Evolutionary conservation across 495 filamentous ascomycete species (phyloP), one percentile per base, ranked within the genome.

Genomic region (Cetradonia linearis): DNA sequence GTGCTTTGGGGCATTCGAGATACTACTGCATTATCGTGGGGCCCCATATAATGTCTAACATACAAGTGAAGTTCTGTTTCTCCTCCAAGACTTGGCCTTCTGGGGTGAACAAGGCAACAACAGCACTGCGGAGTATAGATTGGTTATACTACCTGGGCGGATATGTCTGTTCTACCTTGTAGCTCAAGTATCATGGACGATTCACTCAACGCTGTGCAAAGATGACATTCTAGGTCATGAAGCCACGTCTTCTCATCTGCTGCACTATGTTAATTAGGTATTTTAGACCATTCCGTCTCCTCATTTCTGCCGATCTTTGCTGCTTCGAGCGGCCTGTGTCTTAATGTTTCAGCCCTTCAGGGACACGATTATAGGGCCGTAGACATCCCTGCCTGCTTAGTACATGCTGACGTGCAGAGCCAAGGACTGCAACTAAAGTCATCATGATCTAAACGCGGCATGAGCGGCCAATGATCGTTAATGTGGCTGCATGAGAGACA

Each of bases 321-420:
- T 54, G 31, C 31, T 36, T 54, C 14, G n/a, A 36, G 50, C 10
- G 23, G 50, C 16, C 33, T 54, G 34, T 53, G 28, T 53, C 30
- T 54, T 36, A 54, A 31, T 34, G 50, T 54, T 54, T 54, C 50
- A 54, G 50, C 50, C 28, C 50, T 50, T 59, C 56, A 38, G 42
- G 30, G 33, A 38, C 33, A 18, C 13, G 33, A 36, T 23, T 1
- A 36, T 48, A 40, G 50, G 33, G 14, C n/a, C 33, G 4, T 23
- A 33, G n/a, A 11, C 2, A 40, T n/a, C 34, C 40, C 46, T 38
- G 56, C 31, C 46, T 38, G 46, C 44, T 30, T 13, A 50, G 14
- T 18, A 23, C 13, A 25, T 25, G 18, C 36, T 49, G 56, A 50
- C 44, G 34, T 50, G 33, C 56, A 59, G 44, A 23, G n/a, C 56